Evolutionary conservation across 2,329 filamentous ascomycete genomes (phyloP).

Genomic region (Albophoma yamanashiensis): DNA sequence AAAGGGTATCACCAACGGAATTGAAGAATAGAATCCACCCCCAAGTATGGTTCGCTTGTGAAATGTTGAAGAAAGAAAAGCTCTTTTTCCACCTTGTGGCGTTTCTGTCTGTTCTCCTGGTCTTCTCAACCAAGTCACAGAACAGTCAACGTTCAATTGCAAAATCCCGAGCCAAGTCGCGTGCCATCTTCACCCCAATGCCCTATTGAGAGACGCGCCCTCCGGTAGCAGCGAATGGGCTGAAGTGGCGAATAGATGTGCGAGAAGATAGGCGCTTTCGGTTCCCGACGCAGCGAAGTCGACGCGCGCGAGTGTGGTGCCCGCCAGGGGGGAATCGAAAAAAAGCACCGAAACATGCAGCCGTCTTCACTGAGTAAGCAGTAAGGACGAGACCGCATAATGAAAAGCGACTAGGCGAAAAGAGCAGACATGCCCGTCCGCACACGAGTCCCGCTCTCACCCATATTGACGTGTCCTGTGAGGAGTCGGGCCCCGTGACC

Average conservation of each 20-base stretch:
- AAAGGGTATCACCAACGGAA: constrained; percentile 25
- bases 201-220: not conserved
- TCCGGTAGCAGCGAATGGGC: not conserved
- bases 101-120: not conserved
- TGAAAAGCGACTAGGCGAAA: not conserved
- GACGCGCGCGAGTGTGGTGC: constrained; percentile 14
- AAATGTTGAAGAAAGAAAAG: constrained; percentile 7
- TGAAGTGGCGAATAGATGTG: constrained; percentile 1
- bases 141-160: constrained; percentile 5
- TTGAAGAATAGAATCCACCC: constrained; percentile 13
- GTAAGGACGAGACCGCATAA: not conserved
- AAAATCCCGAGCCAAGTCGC: constrained; percentile 11
- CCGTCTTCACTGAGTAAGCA: constrained; percentile 4
- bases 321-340: constrained; percentile 11
- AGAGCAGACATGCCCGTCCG: not conserved
- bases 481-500: not conserved
- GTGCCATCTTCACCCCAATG: constrained; percentile 3
- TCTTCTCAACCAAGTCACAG: not conserved
- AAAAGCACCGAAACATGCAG: constrained; percentile 10
- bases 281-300: constrained; percentile 14
- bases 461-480: not conserved
- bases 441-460: not conserved
- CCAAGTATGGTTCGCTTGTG: constrained; percentile 4
- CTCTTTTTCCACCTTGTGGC: not conserved
- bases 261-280: constrained; percentile 2